These are phyloP conservation scores for Medicago ruthenica DNA, from an alignment of 306 rosid genomes.

Conservation along the genomic window DNA sequence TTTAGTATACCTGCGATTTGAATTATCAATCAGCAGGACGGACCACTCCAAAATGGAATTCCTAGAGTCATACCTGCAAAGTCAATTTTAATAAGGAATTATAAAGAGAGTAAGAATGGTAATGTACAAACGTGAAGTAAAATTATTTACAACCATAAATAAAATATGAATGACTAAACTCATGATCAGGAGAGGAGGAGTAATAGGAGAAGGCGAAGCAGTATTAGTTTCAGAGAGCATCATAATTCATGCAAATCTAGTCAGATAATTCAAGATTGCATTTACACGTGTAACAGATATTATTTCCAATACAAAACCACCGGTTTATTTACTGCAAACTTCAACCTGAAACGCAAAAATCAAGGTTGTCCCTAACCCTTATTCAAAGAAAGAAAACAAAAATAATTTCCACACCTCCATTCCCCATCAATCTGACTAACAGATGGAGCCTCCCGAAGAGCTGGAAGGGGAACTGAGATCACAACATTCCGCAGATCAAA, in stretches of 20 bases:
- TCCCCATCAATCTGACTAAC: slow-evolving; percentile 87
- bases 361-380: slow-evolving; percentile 14
- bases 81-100: slow-evolving; percentile 30
- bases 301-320: not conserved
- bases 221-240: slow-evolving; percentile 5
- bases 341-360: not conserved
- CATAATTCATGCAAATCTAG: not conserved
- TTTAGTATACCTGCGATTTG: slow-evolving; percentile 81
- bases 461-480: slow-evolving; percentile 93
- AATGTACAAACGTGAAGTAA: not conserved
- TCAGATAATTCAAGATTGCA: too few relatives aligned
- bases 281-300: not conserved
- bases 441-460: slow-evolving; percentile 91
- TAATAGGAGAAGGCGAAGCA: not conserved
- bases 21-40: slow-evolving; percentile 80
- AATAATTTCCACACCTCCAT: slow-evolving; percentile 67
- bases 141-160: slow-evolving; percentile 1
- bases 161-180: too few relatives aligned
- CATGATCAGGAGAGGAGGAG: not conserved
- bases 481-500: slow-evolving; percentile 78
- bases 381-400: not conserved
- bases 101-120: not conserved
- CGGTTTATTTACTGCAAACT: not conserved
- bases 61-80: slow-evolving; percentile 84
- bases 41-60: slow-evolving; percentile 93